These are phyloP conservation scores for Talaromyces sp. DNA, from an alignment of 2,329 filamentous ascomycete species.

Conservation along the genomic window DNA sequence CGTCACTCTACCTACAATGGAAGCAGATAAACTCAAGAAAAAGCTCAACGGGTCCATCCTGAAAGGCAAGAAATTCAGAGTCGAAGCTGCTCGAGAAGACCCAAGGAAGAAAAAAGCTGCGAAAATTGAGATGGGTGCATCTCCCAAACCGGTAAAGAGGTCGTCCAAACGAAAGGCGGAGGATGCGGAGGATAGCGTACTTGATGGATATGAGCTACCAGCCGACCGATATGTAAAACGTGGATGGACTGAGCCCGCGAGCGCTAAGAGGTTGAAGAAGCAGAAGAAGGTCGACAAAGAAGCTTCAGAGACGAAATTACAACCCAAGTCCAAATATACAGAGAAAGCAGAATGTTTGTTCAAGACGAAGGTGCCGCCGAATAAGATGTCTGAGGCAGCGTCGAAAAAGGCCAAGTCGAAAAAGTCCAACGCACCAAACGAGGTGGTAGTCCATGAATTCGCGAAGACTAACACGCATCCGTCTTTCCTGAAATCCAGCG, in stretches of 20 bases:
- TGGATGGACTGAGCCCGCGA: constrained; percentile 75
- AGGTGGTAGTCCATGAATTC: constrained; percentile 83
- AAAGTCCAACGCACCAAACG: constrained; percentile 61
- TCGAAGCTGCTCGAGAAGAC: constrained; percentile 75
- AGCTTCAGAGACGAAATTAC: constrained; percentile 57
- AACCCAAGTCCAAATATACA: constrained; percentile 73
- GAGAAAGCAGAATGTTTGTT: constrained; percentile 80
- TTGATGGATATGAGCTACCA: constrained; percentile 70
- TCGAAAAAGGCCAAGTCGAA: constrained; percentile 51
- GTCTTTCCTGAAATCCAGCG: constrained; percentile 68
- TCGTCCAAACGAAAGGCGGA: constrained; percentile 46
- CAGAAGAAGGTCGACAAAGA: constrained; percentile 52
- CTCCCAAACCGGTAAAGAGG: constrained; percentile 8
- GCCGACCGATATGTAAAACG: constrained; percentile 78
- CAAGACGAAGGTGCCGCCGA: constrained; percentile 73
- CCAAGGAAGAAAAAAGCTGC: constrained; percentile 46
- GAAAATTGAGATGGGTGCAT: constrained; percentile 27
- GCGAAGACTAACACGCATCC: constrained; percentile 79
- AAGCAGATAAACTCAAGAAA: constrained; percentile 86
- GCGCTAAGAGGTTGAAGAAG: constrained; percentile 44
- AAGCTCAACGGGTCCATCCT: constrained; percentile 85
- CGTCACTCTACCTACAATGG: constrained; percentile 74
- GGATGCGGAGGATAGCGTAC: constrained; percentile 54
- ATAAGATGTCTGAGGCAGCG: constrained; percentile 37
- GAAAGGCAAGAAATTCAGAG: constrained; percentile 78